Evolutionary conservation across 495 filamentous ascomycete species (phyloP), one percentile per base, ranked within the genome.

Genomic region (Aspergillus homomorphus): DNA sequence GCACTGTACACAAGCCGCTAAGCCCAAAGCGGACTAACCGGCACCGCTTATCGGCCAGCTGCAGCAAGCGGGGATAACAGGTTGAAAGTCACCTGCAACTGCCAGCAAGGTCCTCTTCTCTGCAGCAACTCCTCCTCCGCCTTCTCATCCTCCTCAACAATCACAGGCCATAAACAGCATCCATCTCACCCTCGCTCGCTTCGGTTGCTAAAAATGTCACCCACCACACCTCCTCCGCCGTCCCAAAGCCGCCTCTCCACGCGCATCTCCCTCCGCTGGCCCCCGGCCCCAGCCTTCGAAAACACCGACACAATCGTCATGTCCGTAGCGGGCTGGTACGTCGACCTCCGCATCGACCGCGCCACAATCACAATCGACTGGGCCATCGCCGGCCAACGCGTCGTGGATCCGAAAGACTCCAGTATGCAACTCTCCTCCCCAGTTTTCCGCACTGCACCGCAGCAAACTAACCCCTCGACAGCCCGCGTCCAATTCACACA

Each of bases 251-350:
- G 71, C 26, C 67, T 75, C 53, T 76, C 73, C 18, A 74, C 72
- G 1, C 69, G 76, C n/a, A 69, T 78, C 45, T 77, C 74, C 8
- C 57, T 78, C 26, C 72, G 73, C 62, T 78, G 76, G 76, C 66
- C 70, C 10, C 72, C 76, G 8, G 71, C 72, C 24, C 61, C 71
- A 2, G 55, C 73, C 4, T 69, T 66, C 44, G 76, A 78, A 57
- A 74, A 67, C 23, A 78, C 74, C 24, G 74, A 78, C 33, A 78
- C 76, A 24, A 63, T 76, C n/a, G 74, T 77, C 56, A 67, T 78
- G 61, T 74, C 74, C 26, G 73, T 78, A 0, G 69, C 66, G 9
- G 70, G 71, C 55, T 78, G 75, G 73, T 77, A 75, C 44, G 69
- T 78, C 1, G 74, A 78, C 57, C 57, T 78, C 10, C 72, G 76